Evolutionary conservation across 345 rosid species (phyloP).

Genomic region (Corchorus capsularis): DNA sequence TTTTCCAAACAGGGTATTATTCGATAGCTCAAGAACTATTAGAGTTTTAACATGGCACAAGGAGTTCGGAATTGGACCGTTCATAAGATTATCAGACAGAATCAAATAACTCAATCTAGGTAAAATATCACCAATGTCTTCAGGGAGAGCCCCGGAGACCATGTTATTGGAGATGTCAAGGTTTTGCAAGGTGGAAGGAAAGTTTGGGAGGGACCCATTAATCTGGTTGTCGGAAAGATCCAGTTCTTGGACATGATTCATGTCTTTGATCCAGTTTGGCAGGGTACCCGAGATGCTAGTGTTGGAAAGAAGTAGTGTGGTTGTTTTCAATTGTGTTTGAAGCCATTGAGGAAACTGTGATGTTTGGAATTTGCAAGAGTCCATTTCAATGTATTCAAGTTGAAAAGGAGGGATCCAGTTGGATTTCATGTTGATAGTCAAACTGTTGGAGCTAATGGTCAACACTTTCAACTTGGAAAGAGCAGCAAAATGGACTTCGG

Average conservation of each 20-base stretch:
- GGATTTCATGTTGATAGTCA: not conserved
- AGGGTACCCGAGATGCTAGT: not conserved
- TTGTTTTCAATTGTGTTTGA: too few relatives aligned
- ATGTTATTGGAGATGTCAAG: not conserved
- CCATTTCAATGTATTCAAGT: not conserved
- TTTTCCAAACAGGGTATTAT: not conserved
- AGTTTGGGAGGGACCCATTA: not conserved
- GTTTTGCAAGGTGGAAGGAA: not conserved
- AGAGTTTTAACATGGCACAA: not conserved
- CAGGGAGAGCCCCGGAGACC: not conserved
- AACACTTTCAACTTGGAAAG: not conserved
- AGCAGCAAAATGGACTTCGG: not conserved
- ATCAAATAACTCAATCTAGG: too few relatives aligned
- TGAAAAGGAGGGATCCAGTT: not conserved
- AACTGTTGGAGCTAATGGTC: not conserved
- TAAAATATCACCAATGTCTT: not conserved
- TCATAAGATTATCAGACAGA: not conserved
- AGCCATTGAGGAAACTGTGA: too few relatives aligned
- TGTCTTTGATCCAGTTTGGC: conserved; percentile 13
- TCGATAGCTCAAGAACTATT: not conserved
- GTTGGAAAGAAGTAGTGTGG: not conserved
- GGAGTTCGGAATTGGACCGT: not conserved
- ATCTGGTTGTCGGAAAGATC: not conserved
- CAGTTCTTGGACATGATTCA: not conserved
- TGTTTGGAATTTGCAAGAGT: too few relatives aligned